A percentile compares a stretch with the other conserved stretches of the same genome.
phyloP scores from a whole-genome alignment of 2,329 filamentous ascomycete genomes.

The Clonostachys chloroleuca region DNA sequence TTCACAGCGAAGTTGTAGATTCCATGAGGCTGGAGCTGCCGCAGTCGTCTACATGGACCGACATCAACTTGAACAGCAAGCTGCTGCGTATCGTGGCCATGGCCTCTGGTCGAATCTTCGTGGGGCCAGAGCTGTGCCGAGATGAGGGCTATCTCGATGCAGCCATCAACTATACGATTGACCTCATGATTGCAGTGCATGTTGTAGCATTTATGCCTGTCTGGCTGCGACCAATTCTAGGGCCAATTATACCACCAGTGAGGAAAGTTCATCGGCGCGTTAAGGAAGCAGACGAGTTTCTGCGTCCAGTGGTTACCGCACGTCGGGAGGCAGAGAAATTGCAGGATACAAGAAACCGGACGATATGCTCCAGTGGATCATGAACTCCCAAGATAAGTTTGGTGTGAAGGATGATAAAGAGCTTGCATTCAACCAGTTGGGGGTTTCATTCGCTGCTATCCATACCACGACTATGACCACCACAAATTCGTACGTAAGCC shows the following conservation, averaged over 20 bases:
- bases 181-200: constrained; percentile 27
- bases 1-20: constrained; percentile 4
- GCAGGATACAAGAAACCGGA: constrained; percentile 24
- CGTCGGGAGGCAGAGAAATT: constrained; percentile 13
- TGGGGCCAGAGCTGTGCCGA: constrained; percentile 40
- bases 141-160: constrained; percentile 37
- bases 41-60: constrained; percentile 29
- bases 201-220: constrained; percentile 17
- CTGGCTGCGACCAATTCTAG: constrained; percentile 25
- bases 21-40: constrained; percentile 32
- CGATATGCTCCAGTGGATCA: constrained; percentile 43
- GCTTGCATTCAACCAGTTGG: constrained; percentile 34
- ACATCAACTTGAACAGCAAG: constrained; percentile 29
- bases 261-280: constrained; percentile 21
- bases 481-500: constrained; percentile 31
- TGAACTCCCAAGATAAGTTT: constrained; percentile 28
- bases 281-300: constrained; percentile 22
- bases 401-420: constrained; percentile 20
- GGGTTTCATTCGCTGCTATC: constrained; percentile 43
- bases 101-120: constrained; percentile 39
- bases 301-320: constrained; percentile 25
- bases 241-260: constrained; percentile 23
- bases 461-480: constrained; percentile 41
- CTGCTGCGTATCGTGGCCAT: constrained; percentile 40
- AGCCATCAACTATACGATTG: constrained; percentile 41